These are phyloP conservation scores for Cyclocybe cylindracea DNA, from an alignment of 768 basidiomycete genomes.

Conservation along the genomic window DNA sequence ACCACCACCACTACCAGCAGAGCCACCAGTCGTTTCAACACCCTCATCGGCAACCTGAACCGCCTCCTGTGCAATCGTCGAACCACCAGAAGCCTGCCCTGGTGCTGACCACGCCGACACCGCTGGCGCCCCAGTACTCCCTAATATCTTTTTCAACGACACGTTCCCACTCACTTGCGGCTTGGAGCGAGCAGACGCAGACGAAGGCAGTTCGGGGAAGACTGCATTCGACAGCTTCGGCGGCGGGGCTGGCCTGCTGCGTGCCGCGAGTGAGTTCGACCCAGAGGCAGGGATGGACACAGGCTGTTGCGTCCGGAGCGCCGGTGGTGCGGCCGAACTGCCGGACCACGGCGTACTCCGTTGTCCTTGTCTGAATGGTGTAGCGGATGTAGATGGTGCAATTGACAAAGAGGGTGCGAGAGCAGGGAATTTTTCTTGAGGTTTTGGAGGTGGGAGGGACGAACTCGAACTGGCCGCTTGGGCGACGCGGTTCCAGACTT, in stretches of 20 bases:
- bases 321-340: slow-evolving; percentile 26
- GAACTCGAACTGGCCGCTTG: slow-evolving; percentile 64
- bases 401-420: slow-evolving; percentile 23
- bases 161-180: slow-evolving; percentile 61
- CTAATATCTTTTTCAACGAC: slow-evolving; percentile 68
- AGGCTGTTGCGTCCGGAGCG: slow-evolving; percentile 13
- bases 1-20: slow-evolving; percentile 9
- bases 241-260: slow-evolving; percentile 22
- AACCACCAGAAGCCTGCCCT: slow-evolving; percentile 11
- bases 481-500: slow-evolving; percentile 87
- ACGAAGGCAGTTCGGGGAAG: slow-evolving; percentile 72
- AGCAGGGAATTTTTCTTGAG: slow-evolving; percentile 35
- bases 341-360: slow-evolving; percentile 67
- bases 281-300: slow-evolving; percentile 1
- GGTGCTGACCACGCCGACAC: slow-evolving; percentile 42
- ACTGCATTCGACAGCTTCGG: slow-evolving; percentile 54
- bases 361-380: slow-evolving; percentile 42
- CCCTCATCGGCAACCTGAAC: slow-evolving; percentile 53
- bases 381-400: slow-evolving; percentile 5
- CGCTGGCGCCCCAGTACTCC: slow-evolving; percentile 38
- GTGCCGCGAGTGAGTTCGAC: neutral
- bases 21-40: slow-evolving; percentile 3
- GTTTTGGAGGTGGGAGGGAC: slow-evolving; percentile 21
- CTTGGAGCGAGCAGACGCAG: slow-evolving; percentile 38
- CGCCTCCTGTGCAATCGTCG: slow-evolving; percentile 46